A percentile compares a stretch with the other conserved stretches of the same genome.
Conservation (phyloP, 2,329 filamentous ascomycete genomes). For the Apiospora koreana region DNA sequence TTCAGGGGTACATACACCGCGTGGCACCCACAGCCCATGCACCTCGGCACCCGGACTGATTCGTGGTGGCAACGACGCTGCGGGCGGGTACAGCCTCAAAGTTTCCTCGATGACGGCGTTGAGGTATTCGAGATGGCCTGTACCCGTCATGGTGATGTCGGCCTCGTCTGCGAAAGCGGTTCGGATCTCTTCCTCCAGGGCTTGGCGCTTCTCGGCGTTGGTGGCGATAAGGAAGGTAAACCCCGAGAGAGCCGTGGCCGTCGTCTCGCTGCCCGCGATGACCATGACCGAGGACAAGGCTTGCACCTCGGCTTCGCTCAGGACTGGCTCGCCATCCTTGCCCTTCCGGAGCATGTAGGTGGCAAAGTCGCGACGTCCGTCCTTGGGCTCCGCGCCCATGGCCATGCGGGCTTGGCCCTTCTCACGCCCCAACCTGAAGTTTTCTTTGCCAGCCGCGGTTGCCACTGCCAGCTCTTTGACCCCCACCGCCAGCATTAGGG, state of each 20-base stretch:
- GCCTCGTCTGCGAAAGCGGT: background rate
- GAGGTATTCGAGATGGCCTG: constrained; percentile 33
- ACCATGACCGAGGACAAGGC: background rate
- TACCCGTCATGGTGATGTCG: constrained; percentile 22
- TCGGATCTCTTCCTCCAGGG: constrained; percentile 1
- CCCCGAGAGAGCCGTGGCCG: constrained; percentile 40
- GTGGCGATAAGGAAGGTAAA: constrained; percentile 36
- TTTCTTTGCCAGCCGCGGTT: background rate
- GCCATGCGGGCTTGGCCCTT: background rate
- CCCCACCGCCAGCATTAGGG: background rate
- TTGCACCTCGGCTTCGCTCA: background rate
- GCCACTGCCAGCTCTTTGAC: background rate
- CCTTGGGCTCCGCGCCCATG: background rate
- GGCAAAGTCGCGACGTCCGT: background rate
- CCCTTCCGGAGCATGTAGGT: background rate
- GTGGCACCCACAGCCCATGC: constrained; percentile 25
- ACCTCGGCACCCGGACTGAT: constrained; percentile 26
- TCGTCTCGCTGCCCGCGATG: constrained; percentile 46
- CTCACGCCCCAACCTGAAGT: background rate
- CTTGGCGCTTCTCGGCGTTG: background rate
- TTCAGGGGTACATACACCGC: background rate
- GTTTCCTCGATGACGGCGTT: constrained; percentile 38
- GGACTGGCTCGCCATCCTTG: constrained; percentile 10
- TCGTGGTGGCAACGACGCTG: constrained; percentile 24
- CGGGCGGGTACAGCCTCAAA: constrained; percentile 38